These are phyloP conservation scores for Penicillium olsonii DNA, from an alignment of 2,329 filamentous ascomycete genomes.

Conservation along the genomic window DNA sequence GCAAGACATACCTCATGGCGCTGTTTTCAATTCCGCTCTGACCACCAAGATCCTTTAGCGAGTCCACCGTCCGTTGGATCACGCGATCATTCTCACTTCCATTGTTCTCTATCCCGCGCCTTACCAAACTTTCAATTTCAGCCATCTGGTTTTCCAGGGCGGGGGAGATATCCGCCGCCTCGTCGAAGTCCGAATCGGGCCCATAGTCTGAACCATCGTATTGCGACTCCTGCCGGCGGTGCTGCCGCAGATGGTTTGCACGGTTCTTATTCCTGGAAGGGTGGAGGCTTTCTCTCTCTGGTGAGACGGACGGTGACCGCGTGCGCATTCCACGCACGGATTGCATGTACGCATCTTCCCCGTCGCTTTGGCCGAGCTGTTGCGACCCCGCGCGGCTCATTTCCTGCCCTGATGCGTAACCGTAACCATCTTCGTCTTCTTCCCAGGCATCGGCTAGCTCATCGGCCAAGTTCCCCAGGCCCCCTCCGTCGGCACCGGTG, in stretches of 20 bases:
- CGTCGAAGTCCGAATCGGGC: constrained; percentile 57
- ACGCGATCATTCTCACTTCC: constrained; percentile 54
- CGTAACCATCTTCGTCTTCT: constrained; percentile 52
- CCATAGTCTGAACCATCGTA: constrained; percentile 63
- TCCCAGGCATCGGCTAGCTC: constrained; percentile 64
- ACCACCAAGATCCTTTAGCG: constrained; percentile 55
- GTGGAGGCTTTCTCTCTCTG: constrained; percentile 32
- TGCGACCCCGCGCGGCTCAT: constrained; percentile 31
- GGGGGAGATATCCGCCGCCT: constrained; percentile 54
- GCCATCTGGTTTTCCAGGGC: constrained; percentile 58
- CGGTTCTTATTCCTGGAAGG: constrained; percentile 43
- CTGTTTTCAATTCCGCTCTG: constrained; percentile 60
- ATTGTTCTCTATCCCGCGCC: constrained; percentile 55
- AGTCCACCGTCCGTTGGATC: constrained; percentile 53
- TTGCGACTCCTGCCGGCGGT: constrained; percentile 45
- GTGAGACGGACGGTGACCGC: constrained; percentile 26
- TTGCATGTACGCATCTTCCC: constrained; percentile 32
- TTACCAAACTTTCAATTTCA: constrained; percentile 56
- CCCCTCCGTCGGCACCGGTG: constrained; percentile 40
- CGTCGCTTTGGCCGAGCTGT: constrained; percentile 32
- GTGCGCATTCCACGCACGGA: constrained; percentile 30
- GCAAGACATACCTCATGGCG: constrained; percentile 51
- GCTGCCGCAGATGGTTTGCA: constrained; percentile 34
- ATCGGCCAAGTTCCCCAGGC: constrained; percentile 63
- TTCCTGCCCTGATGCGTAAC: constrained; percentile 42